These are phyloP conservation scores for Rhizopogon salebrosus DNA, from an alignment of 768 basidiomycete genomes.

Conservation along the genomic window DNA sequence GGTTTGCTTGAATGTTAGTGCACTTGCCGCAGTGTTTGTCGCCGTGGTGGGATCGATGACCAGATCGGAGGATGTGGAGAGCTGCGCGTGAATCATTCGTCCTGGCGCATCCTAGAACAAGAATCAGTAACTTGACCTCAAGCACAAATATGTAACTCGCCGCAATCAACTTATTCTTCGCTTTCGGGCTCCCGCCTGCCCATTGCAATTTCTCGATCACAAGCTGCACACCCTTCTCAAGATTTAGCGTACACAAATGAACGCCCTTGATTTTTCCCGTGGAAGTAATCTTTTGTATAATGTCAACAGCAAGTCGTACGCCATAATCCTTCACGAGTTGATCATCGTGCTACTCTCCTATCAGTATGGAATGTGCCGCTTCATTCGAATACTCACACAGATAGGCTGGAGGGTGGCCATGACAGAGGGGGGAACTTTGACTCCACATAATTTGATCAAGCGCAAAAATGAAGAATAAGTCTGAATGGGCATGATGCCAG, in stretches of 20 bases:
- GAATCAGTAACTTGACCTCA: neutral
- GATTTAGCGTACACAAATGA: slow-evolving; percentile 94
- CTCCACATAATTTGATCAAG: slow-evolving; percentile 84
- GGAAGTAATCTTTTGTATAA: slow-evolving; percentile 57
- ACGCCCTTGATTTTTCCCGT: slow-evolving; percentile 66
- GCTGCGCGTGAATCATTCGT: slow-evolving; percentile 23
- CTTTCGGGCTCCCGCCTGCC: slow-evolving; percentile 41
- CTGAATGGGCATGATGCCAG: slow-evolving; percentile 97
- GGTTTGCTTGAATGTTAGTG: slow-evolving; percentile 44
- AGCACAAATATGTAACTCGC: slow-evolving; percentile 31
- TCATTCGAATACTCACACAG: slow-evolving; percentile 44
- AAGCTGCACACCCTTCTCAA: slow-evolving; percentile 90
- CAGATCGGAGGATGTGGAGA: slow-evolving; percentile 30
- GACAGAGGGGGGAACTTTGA: slow-evolving; percentile 64
- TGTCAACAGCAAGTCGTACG: slow-evolving; percentile 76
- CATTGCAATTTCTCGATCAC: slow-evolving; percentile 79
- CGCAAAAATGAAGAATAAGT: slow-evolving; percentile 92
- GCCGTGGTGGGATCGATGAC: slow-evolving; percentile 64
- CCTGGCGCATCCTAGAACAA: slow-evolving; percentile 36
- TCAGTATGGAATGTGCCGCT: neutral
- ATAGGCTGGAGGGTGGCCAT: slow-evolving; percentile 68
- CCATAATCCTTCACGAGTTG: slow-evolving; percentile 93
- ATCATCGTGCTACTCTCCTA: slow-evolving; percentile 73
- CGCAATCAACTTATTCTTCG: slow-evolving; percentile 63
- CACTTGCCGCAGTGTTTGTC: slow-evolving; percentile 53